Evolutionary conservation across 148 eudicot species (phyloP), one percentile per base, ranked within the genome.

Genomic region (Camellia sinensis): DNA sequence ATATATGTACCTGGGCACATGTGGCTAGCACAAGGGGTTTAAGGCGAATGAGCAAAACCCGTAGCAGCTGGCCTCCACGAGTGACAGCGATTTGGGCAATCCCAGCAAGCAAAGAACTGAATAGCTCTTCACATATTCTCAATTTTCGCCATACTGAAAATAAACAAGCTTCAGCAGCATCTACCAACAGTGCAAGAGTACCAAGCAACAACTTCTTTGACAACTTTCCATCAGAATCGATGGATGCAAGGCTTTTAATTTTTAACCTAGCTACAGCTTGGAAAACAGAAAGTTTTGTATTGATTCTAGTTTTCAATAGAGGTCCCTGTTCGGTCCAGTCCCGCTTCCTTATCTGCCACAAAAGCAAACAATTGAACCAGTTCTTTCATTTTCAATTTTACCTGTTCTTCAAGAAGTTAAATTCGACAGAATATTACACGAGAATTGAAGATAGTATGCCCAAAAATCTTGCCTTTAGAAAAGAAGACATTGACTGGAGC

Each of bases 281-380:
- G 76, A 88, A 97, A 80, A 89, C 90, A 64, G 99, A 88, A 71
- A 94, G 86, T 83, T 97, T 94, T 44, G 88, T 82, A 74, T 87
- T 89, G 80, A 97, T 87, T 72, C 95, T 92, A 56, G 89, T 87
- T 90, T 94, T 97, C 67, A 97, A 82, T 44, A 75, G 82, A 22
- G 89, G 88, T 66, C 97, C 98, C 75, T 94, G 95, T 79, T 92
- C 95, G 2, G 93, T 85, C 97, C 98, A 97, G 69, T 94, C 99
- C 74, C 95, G 87, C 93, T 89, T 97, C 89, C 94, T 89, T 86
- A 92, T 85, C 99, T 97, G 92, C 86, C 87, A 82, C 48, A 76
- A 71, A 54, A 80, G 43, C 54, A 78, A 74, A 59, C 37, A 60
- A 78, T 74, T 74, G 77, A 79, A 79, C 53, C 57, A 78, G 29